These are phyloP conservation scores for Coemansia sp. DNA, from an alignment of 192 early-diverging fungal genomes.

Conservation along the genomic window DNA sequence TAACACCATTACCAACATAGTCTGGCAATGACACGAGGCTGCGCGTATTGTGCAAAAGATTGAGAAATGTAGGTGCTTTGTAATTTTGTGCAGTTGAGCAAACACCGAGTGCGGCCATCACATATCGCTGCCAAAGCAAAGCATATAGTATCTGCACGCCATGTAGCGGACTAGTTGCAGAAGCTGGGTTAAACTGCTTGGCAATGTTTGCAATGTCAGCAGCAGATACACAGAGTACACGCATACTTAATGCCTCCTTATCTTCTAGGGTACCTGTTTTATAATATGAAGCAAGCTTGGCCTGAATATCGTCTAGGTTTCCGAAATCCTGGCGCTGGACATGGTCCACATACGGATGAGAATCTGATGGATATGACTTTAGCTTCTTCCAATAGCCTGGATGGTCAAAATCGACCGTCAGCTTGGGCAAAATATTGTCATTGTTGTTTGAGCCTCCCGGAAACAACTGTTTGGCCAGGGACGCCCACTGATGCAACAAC, in stretches of 20 bases:
- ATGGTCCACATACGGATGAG: slow-evolving; percentile 16
- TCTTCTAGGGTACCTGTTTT: slow-evolving; percentile 3
- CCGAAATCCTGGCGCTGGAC: slow-evolving; percentile 6
- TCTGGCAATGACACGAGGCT: slow-evolving; percentile 5
- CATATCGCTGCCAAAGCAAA: slow-evolving; percentile 26
- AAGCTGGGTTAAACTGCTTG: not conserved
- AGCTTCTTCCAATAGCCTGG: slow-evolving; percentile 14
- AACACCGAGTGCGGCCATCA: slow-evolving; percentile 5
- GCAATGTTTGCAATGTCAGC: slow-evolving; percentile 11
- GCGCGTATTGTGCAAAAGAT: slow-evolving; percentile 23
- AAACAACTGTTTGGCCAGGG: slow-evolving; percentile 6
- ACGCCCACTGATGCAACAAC: slow-evolving; percentile 23
- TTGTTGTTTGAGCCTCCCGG: not conserved
- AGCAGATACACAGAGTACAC: slow-evolving; percentile 15
- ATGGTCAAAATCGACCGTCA: slow-evolving; percentile 20
- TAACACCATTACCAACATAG: slow-evolving; percentile 34
- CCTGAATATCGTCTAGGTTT: not conserved
- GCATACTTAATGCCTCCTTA: slow-evolving; percentile 1
- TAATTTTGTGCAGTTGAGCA: not conserved
- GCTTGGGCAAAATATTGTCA: slow-evolving; percentile 1
- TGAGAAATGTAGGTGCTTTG: slow-evolving; percentile 15
- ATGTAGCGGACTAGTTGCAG: slow-evolving; percentile 4
- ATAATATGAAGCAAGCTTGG: not conserved
- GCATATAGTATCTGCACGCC: slow-evolving; percentile 30
- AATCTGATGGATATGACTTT: not conserved